Base-by-base conservation (phyloP, 306 rosid genomes). In the Abrus pulchellus region DNA sequence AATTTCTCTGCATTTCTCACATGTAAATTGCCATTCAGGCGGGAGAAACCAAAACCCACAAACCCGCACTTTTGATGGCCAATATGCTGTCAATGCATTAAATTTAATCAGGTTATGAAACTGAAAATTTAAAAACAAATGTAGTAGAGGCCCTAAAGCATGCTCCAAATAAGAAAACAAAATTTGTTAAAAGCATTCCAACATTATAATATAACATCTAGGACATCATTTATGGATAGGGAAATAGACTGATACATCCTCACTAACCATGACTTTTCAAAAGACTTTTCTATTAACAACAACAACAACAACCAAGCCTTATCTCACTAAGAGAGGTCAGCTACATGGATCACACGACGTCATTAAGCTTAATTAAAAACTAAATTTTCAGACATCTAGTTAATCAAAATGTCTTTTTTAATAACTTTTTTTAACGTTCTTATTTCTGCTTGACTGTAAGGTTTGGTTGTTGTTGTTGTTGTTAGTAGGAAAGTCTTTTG, bases 41-140 rank as follows among this genome's bases (percentile, higher is more conserved):
- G 94, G 94, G 64, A 88, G 88, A 78, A 91, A 93, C 97, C 97
- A 93, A 82, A 91, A 93, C 81, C 97, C 97, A 86, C 90, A 91
- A 77, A 87, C 90, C 61, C 81, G 90, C 72, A 88, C 89, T 69
- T 78, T 82, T 7, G 88, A 65, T 33, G 97, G 97, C 97, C 97
- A 93, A 60, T 93, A 93, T 74, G 86, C 97, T 93, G 90, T 72
- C 73, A 78, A 76, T 56, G 38, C 63, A 53, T 54, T 43, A 52
- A 72, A 50, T 54, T 43, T 43, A 76, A 71, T 83, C 44, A 43
- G 68, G 75, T 67, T 33, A 66, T 57, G 60, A 74, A 68, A 74
- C 73, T 45, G 27, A 78, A 20, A 36, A 33, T 54, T 12, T 54
- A 34, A 47, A 66, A 53, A 32, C 61, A 60, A 62, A 62, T 62